A percentile compares a stretch with the other conserved stretches of the same genome.
These are phyloP conservation scores for Aspergillus ruber DNA, from an alignment of 2,329 filamentous ascomycete genomes.

Conservation along the genomic window DNA sequence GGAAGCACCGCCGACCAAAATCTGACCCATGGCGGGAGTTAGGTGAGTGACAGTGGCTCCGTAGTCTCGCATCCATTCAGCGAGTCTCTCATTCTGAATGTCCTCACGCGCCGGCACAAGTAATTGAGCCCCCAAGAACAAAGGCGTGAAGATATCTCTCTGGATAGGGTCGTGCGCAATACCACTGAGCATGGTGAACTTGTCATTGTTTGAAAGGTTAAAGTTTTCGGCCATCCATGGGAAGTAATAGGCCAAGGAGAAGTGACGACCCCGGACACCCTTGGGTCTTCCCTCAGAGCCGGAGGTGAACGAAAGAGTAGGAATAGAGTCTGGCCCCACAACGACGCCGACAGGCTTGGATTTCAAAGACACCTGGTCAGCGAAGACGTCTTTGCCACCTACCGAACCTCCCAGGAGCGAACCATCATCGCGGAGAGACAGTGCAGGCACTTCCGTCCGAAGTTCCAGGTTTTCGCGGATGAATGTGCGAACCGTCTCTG, in stretches of 20 bases:
- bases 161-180: constrained; percentile 62
- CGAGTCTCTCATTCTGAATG: constrained; percentile 78
- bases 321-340: constrained; percentile 78
- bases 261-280: constrained; percentile 82
- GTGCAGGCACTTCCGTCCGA: constrained; percentile 66
- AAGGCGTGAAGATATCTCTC: constrained; percentile 78
- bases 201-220: constrained; percentile 61
- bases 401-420: constrained; percentile 60
- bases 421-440: constrained; percentile 67
- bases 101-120: constrained; percentile 74
- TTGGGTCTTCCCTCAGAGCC: constrained; percentile 75
- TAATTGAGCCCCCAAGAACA: constrained; percentile 76
- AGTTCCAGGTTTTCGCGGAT: constrained; percentile 67
- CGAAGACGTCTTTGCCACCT: constrained; percentile 63
- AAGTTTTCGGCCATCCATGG: constrained; percentile 90
- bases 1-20: constrained; percentile 74
- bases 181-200: constrained; percentile 76
- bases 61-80: constrained; percentile 79
- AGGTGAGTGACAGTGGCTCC: constrained; percentile 75
- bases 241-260: constrained; percentile 77
- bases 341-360: constrained; percentile 62
- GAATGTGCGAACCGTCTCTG: constrained; percentile 57
- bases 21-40: constrained; percentile 94
- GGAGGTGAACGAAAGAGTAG: constrained; percentile 68
- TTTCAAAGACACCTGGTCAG: constrained; percentile 47